Base-by-base conservation (phyloP, 148 eudicot genomes). In the Arbutus unedo region DNA sequence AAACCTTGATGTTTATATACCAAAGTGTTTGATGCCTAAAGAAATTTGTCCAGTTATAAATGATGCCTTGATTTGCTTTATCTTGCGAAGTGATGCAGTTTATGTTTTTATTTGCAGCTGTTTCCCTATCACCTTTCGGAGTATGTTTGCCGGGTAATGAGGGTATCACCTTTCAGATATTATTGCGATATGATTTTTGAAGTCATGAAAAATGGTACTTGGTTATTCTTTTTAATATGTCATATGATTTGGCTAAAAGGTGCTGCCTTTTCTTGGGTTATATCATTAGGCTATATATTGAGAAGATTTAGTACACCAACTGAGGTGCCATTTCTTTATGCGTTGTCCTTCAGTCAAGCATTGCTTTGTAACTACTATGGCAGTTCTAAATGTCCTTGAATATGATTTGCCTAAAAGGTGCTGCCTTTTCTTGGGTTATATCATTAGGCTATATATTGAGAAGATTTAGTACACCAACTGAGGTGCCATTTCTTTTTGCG, bases 101-200 rank as follows among this genome's bases (percentile, higher is more conserved):
- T 50, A 49, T 18, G 31, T 19, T 77, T 82, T 83, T 86, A 59
- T 74, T 79, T 91, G 93, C 95, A 96, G 98, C 87, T 96, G 76
- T 96, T 96, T 86, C 99, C 99, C 19, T 96, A 94, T 87, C 99
- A 96, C 87, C 98, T 96, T 81, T 92, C 99, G 38, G 99, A 94
- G 80, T 94, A 96, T 86, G 88, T 96, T 82, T 94, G 97, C 88
- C 98, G 99, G 79, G 99, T 96, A 48, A 92, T 96, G 99, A 90
- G 99, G 88, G 79, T 96, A 50, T 96, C 99, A 68, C 94, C 99
- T 85, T 96, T 96, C 90, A 91, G 94, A 88, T 96, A 96, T 84
- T 96, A 96, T 74, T 94, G 98, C 82, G 98, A 96, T 82, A 94
- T 94, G 87, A 84, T 96, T 82, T 96, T 96, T 48, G 99, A 96